Base-by-base conservation (phyloP, 1,284 basidiomycete species). In the Flammula alnicola region DNA sequence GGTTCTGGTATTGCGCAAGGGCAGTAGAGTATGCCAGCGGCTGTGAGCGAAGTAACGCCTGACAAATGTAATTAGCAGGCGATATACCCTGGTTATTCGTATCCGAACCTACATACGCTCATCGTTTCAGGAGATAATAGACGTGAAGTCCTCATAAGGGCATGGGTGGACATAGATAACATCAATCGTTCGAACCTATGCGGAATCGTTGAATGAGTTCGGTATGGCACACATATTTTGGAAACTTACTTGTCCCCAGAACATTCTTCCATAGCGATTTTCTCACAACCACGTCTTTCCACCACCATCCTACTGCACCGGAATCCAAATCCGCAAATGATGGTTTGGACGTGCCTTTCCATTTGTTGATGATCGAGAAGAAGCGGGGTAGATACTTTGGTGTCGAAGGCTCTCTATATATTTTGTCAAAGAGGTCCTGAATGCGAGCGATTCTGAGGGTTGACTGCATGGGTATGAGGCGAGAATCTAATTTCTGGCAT, bases 221-320 rank as follows among this genome's bases (percentile, higher is more conserved):
- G 42, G 9, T 10, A 27, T 27, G 9, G 25, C 3, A 37, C 36
- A 37, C 16, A 29, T 36, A n/a, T 11, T 27, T 35, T 22, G n/a
- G 25, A 55, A 61, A 44, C 49, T 12, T 30, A 80, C 79, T 73
- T 72, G 42, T 77, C 77, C n/a, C 79, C 79, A 26, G 64, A 58
- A 57, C 78, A 81, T 55, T 81, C 79, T 51, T 81, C 79, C 25
- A 81, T 31, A 80, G 54, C 7, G 79, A 80, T 56, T 76, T 80
- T 29, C 79, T 70, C 3, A 80, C 76, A 5, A 80, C 67, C 1
- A 80, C 71, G 46, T 79, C 75, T 58, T 71, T 77, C 79, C 79
- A 81, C 79, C 78, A 80, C 69, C 68, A 74, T 2, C 51, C 55
- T 17, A 29, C 27, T 25, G 36, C 32, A 20, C 47, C 49, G 11